Conservation (phyloP, 306 rosid genomes). For the Prunus dulcis region DNA sequence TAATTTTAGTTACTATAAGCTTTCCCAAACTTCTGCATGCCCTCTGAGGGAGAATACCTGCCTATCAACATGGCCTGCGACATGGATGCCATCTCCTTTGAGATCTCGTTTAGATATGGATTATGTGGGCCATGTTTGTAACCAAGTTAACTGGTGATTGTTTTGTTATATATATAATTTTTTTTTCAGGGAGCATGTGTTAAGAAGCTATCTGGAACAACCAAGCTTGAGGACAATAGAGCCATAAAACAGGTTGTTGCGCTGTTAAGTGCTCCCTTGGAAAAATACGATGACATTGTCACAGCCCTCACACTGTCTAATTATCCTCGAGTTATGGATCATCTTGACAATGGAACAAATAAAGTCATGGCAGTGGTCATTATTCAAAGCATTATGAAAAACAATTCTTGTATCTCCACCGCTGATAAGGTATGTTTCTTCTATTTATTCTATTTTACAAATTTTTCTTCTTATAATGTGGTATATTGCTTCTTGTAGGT, state of each 20-base stretch:
- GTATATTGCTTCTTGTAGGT: conserved; percentile 33
- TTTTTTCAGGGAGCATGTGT: conserved; percentile 44
- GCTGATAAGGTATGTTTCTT: conserved; percentile 42
- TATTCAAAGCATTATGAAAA: conserved; percentile 50
- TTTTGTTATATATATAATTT: background rate
- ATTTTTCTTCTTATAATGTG: background rate
- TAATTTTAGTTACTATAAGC: background rate
- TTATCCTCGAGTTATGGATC: conserved; percentile 52
- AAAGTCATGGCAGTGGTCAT: conserved; percentile 54
- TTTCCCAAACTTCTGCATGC: background rate
- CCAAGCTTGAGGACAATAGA: conserved; percentile 37
- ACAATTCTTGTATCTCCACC: conserved; percentile 41
- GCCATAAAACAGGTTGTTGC: conserved; percentile 48
- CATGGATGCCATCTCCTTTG: background rate
- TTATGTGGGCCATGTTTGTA: background rate
- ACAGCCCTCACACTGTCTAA: conserved; percentile 51
- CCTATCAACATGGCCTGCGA: background rate
- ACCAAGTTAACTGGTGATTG: background rate
- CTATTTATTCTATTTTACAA: conserved; percentile 10
- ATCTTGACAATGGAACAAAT: conserved; percentile 47
- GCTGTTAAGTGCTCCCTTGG: conserved; percentile 47
- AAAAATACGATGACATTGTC: conserved; percentile 47
- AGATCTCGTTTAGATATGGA: background rate
- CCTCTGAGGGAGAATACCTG: background rate
- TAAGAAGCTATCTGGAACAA: conserved; percentile 31